Evolutionary conservation across 345 rosid genomes (phyloP), one percentile per base, ranked within the genome.

Genomic region (Acer negundo): DNA sequence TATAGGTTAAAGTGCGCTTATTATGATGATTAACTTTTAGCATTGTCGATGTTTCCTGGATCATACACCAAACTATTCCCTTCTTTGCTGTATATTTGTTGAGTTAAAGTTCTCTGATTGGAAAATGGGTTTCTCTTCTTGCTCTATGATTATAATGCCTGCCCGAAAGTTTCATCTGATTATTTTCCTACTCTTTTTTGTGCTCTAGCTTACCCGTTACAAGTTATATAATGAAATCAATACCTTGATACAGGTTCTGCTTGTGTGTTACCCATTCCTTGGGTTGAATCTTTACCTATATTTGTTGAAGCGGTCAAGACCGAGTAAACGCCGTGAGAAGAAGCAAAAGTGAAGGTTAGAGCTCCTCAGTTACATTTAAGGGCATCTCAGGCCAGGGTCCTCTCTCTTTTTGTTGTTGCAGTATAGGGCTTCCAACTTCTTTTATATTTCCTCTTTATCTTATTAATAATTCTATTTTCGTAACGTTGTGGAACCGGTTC

Each of bases 281-380:
- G 90, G 93, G 94, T 73, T 92, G 76, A 93, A 86, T 70, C 94
- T 93, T 62, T 93, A 92, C 86, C 79, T 85, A 68, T 89, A 92
- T 81, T 75, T 95, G 81, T 80, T 91, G 79, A 93, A 86, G 84
- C 82, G 69, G 64, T 84, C 89, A 38, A 95, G 91, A 80, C 85
- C 92, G 47, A 82, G 89, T 10, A 87, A 85, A 80, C 82, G 10
- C 10, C 90, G 72, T 4, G 84, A 80, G 84, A 86, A 88, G 86
- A 92, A 88, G 84, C 83, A 82, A 75, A 83, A 55, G 20, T 90
- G 88, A 86, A 69, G 75, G 68, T 67, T 47, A 62, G 28, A 58
- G 13, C 65, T 38, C 69, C 72, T 13, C 79, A 53, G 77, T 55
- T 70, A 62, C 63, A 72, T 75, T 80, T 55, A 49, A 49, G 16